Evolutionary conservation across 495 filamentous ascomycete genomes (phyloP).

Genomic region (Penicillium maclennaniae): DNA sequence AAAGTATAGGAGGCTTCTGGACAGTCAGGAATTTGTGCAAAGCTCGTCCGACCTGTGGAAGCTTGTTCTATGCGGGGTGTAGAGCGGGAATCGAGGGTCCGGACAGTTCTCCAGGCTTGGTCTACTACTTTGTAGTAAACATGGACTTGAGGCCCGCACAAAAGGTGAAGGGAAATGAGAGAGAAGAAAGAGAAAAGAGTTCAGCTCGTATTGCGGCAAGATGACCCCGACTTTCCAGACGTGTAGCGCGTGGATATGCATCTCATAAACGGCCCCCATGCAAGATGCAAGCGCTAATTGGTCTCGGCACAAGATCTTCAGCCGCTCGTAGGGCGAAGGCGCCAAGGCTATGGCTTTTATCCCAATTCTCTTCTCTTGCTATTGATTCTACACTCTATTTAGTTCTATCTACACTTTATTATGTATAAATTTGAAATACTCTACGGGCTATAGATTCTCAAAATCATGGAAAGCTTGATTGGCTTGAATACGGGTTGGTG

Average conservation of each 20-base stretch:
- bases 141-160: not conserved
- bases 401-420: too few relatives aligned
- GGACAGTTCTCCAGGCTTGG: not conserved
- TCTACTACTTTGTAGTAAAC: not conserved
- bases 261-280: not conserved
- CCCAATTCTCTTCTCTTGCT: too few relatives aligned
- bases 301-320: constrained; percentile 5
- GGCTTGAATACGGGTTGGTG: constrained; percentile 3
- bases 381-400: too few relatives aligned
- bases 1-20: not conserved
- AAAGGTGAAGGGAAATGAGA: not conserved
- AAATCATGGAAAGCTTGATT: not conserved
- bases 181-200: not conserved
- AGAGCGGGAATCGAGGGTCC: not conserved
- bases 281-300: constrained; percentile 2
- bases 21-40: not conserved
- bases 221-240: not conserved
- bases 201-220: constrained; percentile 2
- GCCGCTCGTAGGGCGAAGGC: not conserved
- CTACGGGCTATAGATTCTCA: not conserved
- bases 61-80: constrained; percentile 8
- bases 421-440: too few relatives aligned
- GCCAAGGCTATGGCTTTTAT: too few relatives aligned
- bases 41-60: not conserved
- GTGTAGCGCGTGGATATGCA: not conserved